phyloP scores from a whole-genome alignment of 768 basidiomycete species.

The Boletus patriciae region DNA sequence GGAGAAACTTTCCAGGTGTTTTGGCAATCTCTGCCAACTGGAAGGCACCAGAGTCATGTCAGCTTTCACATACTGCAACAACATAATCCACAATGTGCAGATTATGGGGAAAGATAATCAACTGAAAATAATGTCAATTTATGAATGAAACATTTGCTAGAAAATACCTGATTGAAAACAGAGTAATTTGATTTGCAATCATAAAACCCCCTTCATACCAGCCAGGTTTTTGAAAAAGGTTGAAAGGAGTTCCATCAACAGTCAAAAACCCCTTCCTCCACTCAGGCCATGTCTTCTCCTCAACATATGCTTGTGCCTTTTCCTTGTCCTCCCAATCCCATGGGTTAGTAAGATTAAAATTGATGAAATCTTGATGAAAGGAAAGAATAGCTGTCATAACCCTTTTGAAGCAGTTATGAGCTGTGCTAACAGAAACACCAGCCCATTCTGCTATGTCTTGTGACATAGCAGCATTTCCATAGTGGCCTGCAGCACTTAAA shows the following conservation, averaged over 20 bases:
- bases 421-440: background rate
- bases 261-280: slow-evolving; percentile 9
- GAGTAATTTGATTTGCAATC: slow-evolving; percentile 11
- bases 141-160: background rate
- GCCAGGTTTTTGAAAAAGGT: slow-evolving; percentile 19
- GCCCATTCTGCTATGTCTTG: background rate
- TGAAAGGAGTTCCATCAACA: slow-evolving; percentile 9
- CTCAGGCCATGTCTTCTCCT: background rate
- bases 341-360: slow-evolving; percentile 1
- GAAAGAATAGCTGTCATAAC: slow-evolving; percentile 9
- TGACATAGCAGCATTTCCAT: background rate
- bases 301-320: background rate
- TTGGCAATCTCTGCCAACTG: background rate
- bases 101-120: slow-evolving; percentile 7
- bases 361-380: slow-evolving; percentile 7
- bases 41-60: slow-evolving; percentile 8
- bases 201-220: slow-evolving; percentile 11
- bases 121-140: background rate
- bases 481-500: no score
- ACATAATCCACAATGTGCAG: slow-evolving; percentile 12
- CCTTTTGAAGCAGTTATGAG: no score
- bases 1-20: background rate
- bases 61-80: slow-evolving; percentile 7
- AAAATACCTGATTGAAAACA: slow-evolving; percentile 1
- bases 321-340: background rate